These are phyloP conservation scores for Acephala macrosclerotiorum DNA, from an alignment of 2,329 filamentous ascomycete genomes.

Conservation along the genomic window DNA sequence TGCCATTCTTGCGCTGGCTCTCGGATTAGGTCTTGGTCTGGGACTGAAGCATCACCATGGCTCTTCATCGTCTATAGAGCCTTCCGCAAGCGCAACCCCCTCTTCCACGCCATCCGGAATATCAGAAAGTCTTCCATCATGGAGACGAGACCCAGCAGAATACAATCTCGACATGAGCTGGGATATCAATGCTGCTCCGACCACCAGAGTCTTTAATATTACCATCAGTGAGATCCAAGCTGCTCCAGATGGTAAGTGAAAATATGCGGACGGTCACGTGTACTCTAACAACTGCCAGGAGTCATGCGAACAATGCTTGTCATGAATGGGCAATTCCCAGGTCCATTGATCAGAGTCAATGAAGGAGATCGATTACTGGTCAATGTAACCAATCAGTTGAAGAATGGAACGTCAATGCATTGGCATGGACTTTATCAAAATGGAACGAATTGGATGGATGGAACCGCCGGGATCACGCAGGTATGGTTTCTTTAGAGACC, in stretches of 20 bases:
- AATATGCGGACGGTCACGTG: not conserved
- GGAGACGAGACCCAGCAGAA: conserved; percentile 27
- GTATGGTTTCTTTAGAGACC: not conserved
- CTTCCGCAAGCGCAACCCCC: conserved; percentile 1
- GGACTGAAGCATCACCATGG: conserved; percentile 31
- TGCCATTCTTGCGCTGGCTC: conserved; percentile 27
- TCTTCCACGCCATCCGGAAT: conserved; percentile 3
- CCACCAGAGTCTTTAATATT: conserved; percentile 33
- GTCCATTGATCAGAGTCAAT: conserved; percentile 68
- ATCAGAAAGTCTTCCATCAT: conserved; percentile 19
- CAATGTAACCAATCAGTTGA: conserved; percentile 73
- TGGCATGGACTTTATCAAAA: conserved; percentile 55
- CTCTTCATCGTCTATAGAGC: conserved; percentile 1
- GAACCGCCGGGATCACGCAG: conserved; percentile 44
- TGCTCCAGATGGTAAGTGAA: conserved; percentile 33
- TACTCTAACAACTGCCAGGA: not conserved
- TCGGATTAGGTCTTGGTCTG: conserved; percentile 33
- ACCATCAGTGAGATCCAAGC: conserved; percentile 33
- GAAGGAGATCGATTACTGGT: conserved; percentile 65
- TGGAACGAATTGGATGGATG: conserved; percentile 48
- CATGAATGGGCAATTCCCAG: conserved; percentile 72
- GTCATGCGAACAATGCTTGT: conserved; percentile 41
- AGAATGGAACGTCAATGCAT: conserved; percentile 49
- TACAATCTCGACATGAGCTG: conserved; percentile 34
- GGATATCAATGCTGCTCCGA: conserved; percentile 34